Percentiles rank a stretch among this genome's conserved stretches.
These are phyloP conservation scores for Claviceps monticola DNA, from an alignment of 2,329 filamentous ascomycete genomes.

Conservation along the genomic window DNA sequence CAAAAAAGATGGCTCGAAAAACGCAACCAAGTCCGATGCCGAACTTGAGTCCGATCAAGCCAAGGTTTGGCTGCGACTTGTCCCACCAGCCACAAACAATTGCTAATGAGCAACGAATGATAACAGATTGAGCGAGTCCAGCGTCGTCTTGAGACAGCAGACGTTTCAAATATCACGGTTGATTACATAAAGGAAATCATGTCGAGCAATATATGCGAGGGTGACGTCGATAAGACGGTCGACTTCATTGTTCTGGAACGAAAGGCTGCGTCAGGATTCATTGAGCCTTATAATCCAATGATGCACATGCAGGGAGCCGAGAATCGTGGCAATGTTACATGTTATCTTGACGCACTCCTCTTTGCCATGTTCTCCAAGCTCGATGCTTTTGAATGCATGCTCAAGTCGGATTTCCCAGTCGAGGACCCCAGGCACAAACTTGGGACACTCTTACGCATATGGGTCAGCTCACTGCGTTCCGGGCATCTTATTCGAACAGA, in stretches of 20 bases:
- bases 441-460: slow-evolving; percentile 66
- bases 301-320: slow-evolving; percentile 69
- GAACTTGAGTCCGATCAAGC: slow-evolving; percentile 17
- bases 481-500: slow-evolving; percentile 78
- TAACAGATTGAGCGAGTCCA: slow-evolving; percentile 28
- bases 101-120: background rate
- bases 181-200: slow-evolving; percentile 45
- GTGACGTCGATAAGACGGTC: slow-evolving; percentile 60
- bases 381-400: slow-evolving; percentile 83
- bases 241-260: slow-evolving; percentile 67
- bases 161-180: slow-evolving; percentile 32
- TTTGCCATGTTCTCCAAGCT: slow-evolving; percentile 93
- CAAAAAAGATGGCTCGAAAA: slow-evolving; percentile 43
- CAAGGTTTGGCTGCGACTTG: slow-evolving; percentile 13
- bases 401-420: slow-evolving; percentile 58
- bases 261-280: slow-evolving; percentile 65
- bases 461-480: slow-evolving; percentile 82
- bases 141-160: slow-evolving; percentile 26
- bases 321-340: slow-evolving; percentile 80
- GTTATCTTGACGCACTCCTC: slow-evolving; percentile 79
- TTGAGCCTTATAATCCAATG: slow-evolving; percentile 59
- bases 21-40: slow-evolving; percentile 26
- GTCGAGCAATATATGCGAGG: slow-evolving; percentile 49
- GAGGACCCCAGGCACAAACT: slow-evolving; percentile 60
- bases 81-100: background rate